Conservation (phyloP, 2,329 filamentous ascomycete genomes). For the Plenodomus tracheiphilus region DNA sequence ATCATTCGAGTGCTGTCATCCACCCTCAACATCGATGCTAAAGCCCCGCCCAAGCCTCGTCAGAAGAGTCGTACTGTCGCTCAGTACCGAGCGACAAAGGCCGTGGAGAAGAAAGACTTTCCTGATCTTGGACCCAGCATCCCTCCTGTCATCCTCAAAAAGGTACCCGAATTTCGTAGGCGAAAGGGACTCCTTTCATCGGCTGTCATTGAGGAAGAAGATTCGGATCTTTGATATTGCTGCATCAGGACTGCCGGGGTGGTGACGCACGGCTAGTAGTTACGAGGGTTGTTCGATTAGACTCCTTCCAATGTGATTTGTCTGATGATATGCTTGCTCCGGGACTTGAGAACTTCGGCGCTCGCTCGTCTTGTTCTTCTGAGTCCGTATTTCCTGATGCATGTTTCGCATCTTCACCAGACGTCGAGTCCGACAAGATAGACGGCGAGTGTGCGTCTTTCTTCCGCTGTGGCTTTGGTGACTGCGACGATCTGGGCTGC, state of each 20-base stretch:
- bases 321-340: neutral
- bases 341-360: neutral
- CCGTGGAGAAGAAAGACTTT: constrained; percentile 25
- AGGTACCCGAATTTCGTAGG: constrained; percentile 29
- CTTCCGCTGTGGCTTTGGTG: neutral
- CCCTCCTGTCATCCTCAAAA: constrained; percentile 31
- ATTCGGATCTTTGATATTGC: constrained; percentile 51
- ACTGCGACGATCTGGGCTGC: neutral
- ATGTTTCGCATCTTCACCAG: neutral
- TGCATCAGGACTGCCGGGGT: neutral
- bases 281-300: constrained; percentile 7
- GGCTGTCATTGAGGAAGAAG: constrained; percentile 74
- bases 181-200: constrained; percentile 60
- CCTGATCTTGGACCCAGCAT: constrained; percentile 19
- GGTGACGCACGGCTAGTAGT: neutral
- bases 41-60: constrained; percentile 9
- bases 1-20: constrained; percentile 60
- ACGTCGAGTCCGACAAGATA: neutral
- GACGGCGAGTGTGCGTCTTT: neutral
- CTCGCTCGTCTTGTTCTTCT: neutral
- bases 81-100: constrained; percentile 33
- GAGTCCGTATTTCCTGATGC: neutral
- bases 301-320: constrained; percentile 4
- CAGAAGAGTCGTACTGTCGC: constrained; percentile 28
- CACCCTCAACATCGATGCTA: constrained; percentile 48